Evolutionary conservation across 148 eudicot species (phyloP), one percentile per base, ranked within the genome.

Genomic region (Vaccinium myrtillus): DNA sequence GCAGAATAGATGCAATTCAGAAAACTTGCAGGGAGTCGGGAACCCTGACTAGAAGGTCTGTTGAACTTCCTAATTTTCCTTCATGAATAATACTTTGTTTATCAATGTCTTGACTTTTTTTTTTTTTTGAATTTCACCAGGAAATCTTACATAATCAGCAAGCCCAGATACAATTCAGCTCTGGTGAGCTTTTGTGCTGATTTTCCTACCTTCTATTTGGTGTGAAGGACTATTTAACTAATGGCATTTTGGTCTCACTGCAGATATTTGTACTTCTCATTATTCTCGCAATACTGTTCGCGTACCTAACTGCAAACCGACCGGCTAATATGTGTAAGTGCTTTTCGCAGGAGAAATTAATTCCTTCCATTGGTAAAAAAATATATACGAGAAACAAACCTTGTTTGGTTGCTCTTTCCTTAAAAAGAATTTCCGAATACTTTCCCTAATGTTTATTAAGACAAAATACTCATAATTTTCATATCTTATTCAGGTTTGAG

Each of bases 11-110:
- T 81, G 88, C 90, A 36, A 84, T 92, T 89, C 90, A 92, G 90
- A 94, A 90, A 82, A 61, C 86, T 65, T 96, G 99, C 89, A 91
- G 86, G 88, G 92, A 93, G 63, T 96, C 99, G 0, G 97, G 95
- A 82, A 89, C 74, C 43, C 43, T 69, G 13, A 30, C 74, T 27
- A 27, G 30, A 69, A 69, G 74, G 74, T 69, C 19, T 27, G 74
- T 30, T 69, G 18, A 11, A 69, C 36, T 12, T 14, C 13, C 43
- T 27, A 69, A 27, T 13, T 69, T 69, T 30, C 74, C 43, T 0
- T 69, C 0, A 27, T 30, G 39, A 69, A 27, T 69, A 7, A 27
- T 30, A 27, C n/a, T n/a, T 12, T 8, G 39, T 4, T 67, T 11
- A 32, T 67, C 73, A 12, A 13, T 30, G 39, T 30, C 74, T 69